Evolutionary conservation across 2,329 filamentous ascomycete species (phyloP).

Genomic region (Botryotinia narcissicola): DNA sequence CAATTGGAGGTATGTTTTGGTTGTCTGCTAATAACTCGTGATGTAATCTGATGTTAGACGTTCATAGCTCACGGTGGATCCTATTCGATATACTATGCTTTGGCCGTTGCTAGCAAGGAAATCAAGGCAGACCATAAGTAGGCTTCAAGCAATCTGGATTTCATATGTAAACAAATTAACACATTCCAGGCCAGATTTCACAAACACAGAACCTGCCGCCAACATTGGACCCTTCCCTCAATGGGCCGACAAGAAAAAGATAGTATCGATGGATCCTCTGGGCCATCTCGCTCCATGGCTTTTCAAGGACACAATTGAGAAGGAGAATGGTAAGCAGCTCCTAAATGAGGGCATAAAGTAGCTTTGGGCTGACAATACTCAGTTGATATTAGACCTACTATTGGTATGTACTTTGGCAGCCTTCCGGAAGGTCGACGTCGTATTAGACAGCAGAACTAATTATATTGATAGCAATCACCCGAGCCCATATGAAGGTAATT

Average conservation of each 20-base stretch:
- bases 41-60: not conserved
- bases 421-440: not conserved
- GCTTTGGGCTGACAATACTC: slow-evolving; percentile 26
- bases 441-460: slow-evolving; percentile 23
- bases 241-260: slow-evolving; percentile 89
- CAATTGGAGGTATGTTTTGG: slow-evolving; percentile 54
- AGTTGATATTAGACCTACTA: slow-evolving; percentile 41
- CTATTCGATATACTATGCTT: slow-evolving; percentile 92
- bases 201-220: slow-evolving; percentile 88
- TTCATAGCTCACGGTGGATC: slow-evolving; percentile 74
- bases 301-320: slow-evolving; percentile 74
- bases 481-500: slow-evolving; percentile 40
- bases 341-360: not conserved
- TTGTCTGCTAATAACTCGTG: not conserved
- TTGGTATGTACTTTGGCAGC: slow-evolving; percentile 30
- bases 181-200: slow-evolving; percentile 58
- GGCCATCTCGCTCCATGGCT: slow-evolving; percentile 85
- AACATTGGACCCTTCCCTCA: slow-evolving; percentile 84
- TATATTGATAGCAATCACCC: slow-evolving; percentile 36
- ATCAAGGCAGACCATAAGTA: slow-evolving; percentile 75
- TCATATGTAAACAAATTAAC: not conserved
- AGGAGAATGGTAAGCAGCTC: slow-evolving; percentile 58
- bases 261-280: slow-evolving; percentile 95
- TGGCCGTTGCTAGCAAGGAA: slow-evolving; percentile 89
- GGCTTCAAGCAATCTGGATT: slow-evolving; percentile 20